A percentile compares a stretch with the other conserved stretches of the same genome.
These are phyloP conservation scores for Ceratobasidium sp. DNA, from an alignment of 1,284 basidiomycete species.

Conservation along the genomic window DNA sequence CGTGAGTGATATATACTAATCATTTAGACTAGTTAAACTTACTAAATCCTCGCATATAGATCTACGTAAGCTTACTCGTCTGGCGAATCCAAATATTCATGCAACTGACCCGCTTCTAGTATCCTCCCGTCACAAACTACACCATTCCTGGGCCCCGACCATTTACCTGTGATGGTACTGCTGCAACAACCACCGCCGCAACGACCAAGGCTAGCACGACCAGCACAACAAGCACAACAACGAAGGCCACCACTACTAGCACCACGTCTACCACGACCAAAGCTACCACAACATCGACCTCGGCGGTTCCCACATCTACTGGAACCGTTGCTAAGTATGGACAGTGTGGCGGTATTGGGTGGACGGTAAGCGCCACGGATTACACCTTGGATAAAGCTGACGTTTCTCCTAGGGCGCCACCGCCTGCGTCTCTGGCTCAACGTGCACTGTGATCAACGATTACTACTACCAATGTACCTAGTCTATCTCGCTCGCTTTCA, in stretches of 20 bases:
- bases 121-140: slow-evolving; percentile 29
- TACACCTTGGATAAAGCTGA: neutral
- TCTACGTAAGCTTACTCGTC: slow-evolving; percentile 32
- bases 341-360: slow-evolving; percentile 38
- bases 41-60: slow-evolving; percentile 57
- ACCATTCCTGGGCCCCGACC: slow-evolving; percentile 64
- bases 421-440: slow-evolving; percentile 25
- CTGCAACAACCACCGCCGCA: slow-evolving; percentile 57
- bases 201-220: slow-evolving; percentile 61
- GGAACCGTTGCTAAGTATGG: slow-evolving; percentile 38
- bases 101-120: neutral
- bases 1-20: slow-evolving; percentile 55
- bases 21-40: slow-evolving; percentile 54
- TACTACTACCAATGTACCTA: slow-evolving; percentile 69
- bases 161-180: slow-evolving; percentile 54
- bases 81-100: neutral
- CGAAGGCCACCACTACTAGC: slow-evolving; percentile 55
- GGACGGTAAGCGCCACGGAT: slow-evolving; percentile 5
- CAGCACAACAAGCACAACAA: slow-evolving; percentile 13
- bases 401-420: slow-evolving; percentile 14
- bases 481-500: too few species aligned
- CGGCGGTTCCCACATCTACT: neutral
- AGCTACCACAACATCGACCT: slow-evolving; percentile 48
- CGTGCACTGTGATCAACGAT: slow-evolving; percentile 62
- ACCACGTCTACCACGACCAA: slow-evolving; percentile 52